Conservation (phyloP, 2,329 filamentous ascomycete genomes). For the Colletotrichum magnum region DNA sequence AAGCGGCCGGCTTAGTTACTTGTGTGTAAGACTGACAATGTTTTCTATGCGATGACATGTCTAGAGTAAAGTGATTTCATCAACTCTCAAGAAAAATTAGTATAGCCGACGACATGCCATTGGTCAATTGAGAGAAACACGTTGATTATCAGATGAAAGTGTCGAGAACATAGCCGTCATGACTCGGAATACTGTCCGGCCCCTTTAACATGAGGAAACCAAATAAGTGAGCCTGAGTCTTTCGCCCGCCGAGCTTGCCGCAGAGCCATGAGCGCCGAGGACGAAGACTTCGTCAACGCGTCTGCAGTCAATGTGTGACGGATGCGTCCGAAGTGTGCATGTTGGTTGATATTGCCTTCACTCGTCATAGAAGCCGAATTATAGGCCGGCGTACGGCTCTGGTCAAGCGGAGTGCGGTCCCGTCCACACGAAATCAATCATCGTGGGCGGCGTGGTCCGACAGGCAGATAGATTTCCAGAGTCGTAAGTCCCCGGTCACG, state of each 20-base stretch:
- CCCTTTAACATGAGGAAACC: not conserved
- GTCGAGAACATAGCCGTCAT: not conserved
- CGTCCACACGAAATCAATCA: too few relatives aligned
- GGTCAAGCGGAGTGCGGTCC: not conserved
- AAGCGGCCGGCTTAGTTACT: too few relatives aligned
- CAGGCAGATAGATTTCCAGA: not conserved
- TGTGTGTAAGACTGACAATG: too few relatives aligned
- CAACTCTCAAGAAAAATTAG: not conserved
- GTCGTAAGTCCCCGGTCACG: not conserved
- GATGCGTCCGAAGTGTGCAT: conserved; percentile 8
- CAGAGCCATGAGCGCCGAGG: not conserved
- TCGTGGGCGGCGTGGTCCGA: too few relatives aligned
- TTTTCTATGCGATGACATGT: not conserved
- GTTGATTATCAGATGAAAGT: not conserved
- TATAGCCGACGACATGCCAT: not conserved
- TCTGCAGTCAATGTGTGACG: conserved; percentile 9
- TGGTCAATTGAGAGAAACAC: not conserved
- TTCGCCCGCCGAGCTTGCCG: not conserved
- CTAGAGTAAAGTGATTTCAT: not conserved
- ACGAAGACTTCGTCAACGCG: not conserved
- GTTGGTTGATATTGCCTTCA: conserved; percentile 8
- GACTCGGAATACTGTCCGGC: not conserved
- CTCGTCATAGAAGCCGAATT: not conserved
- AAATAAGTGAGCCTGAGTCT: not conserved
- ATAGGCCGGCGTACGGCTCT: not conserved